These are phyloP conservation scores for Eurotiales sp. DNA, from an alignment of 2,329 filamentous ascomycete genomes.

Conservation along the genomic window DNA sequence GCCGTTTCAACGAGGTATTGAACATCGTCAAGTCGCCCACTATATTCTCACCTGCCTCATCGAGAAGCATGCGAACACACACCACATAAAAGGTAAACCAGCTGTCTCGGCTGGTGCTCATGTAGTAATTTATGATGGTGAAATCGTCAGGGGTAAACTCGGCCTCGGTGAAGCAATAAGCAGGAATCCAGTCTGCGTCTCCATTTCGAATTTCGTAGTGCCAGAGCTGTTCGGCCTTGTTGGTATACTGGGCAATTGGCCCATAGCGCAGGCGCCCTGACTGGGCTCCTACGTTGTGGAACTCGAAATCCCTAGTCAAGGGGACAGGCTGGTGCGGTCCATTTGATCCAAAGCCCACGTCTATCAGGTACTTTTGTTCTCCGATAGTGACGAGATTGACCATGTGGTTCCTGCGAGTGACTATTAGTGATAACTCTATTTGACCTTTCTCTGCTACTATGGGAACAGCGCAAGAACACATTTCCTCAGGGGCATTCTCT, in stretches of 20 bases:
- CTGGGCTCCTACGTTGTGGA: conserved; percentile 26
- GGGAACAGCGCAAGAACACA: background rate
- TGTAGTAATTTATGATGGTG: conserved; percentile 42
- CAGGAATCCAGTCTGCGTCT: conserved; percentile 49
- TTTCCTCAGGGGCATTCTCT: background rate
- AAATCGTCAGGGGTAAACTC: conserved; percentile 59
- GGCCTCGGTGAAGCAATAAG: conserved; percentile 60
- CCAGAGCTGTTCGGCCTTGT: conserved; percentile 42
- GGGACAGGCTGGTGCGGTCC: conserved; percentile 24
- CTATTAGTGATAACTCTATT: conserved; percentile 3
- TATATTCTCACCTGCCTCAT: conserved; percentile 15
- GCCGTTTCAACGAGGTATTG: conserved; percentile 9
- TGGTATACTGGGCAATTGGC: conserved; percentile 12
- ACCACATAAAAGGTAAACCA: conserved; percentile 17
- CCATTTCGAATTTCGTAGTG: conserved; percentile 56
- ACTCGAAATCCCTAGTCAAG: conserved; percentile 18
- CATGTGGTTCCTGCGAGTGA: conserved; percentile 45
- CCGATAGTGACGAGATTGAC: conserved; percentile 55
- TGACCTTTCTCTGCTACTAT: background rate
- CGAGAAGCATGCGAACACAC: conserved; percentile 18
- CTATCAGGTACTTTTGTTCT: conserved; percentile 33
- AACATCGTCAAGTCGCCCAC: conserved; percentile 20
- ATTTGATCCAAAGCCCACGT: conserved; percentile 27
- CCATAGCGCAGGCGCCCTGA: conserved; percentile 14
- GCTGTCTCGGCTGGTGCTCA: conserved; percentile 16